A percentile compares a stretch with the other conserved stretches of the same genome.
Evolutionary conservation across 2,329 filamentous ascomycete genomes (phyloP).

Genomic region (Zasmidium citrigriseum): DNA sequence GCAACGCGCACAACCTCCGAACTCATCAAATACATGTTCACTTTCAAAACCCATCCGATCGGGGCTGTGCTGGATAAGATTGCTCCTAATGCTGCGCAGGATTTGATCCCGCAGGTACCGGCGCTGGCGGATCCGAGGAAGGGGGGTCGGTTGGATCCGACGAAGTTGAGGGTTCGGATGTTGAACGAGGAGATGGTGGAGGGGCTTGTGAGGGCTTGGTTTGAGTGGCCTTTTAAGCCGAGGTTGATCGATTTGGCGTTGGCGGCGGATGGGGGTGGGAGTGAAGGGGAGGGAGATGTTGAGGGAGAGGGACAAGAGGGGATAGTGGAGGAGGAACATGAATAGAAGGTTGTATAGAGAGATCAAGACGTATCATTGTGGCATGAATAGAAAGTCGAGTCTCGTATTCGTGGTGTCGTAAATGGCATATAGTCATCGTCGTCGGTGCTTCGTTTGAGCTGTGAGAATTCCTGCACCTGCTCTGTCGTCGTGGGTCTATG

Average conservation of each 20-base stretch:
- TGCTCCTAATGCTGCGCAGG: slow-evolving; percentile 62
- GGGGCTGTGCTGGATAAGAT: slow-evolving; percentile 52
- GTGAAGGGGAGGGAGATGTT: neutral
- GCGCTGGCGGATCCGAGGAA: slow-evolving; percentile 50
- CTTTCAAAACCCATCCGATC: slow-evolving; percentile 39
- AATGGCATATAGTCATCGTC: no score
- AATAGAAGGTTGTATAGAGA: neutral
- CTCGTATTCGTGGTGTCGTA: no score
- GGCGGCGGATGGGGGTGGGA: neutral
- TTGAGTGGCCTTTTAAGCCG: slow-evolving; percentile 63
- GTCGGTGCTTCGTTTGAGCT: no score
- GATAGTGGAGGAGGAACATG: neutral
- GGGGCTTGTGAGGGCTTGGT: slow-evolving; percentile 62
- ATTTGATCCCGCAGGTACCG: slow-evolving; percentile 51
- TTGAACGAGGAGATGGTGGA: slow-evolving; percentile 58
- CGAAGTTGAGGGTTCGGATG: slow-evolving; percentile 48
- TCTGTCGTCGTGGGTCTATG: no score
- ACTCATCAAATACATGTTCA: slow-evolving; percentile 51
- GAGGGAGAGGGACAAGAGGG: neutral
- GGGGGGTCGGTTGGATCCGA: slow-evolving; percentile 49
- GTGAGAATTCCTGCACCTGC: no score
- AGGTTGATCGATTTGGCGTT: slow-evolving; percentile 24
- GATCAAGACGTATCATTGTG: no score
- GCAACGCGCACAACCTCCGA: slow-evolving; percentile 37
- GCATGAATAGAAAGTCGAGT: no score